A percentile compares a stretch with the other conserved stretches of the same genome.
phyloP scores from a whole-genome alignment of 2,329 filamentous ascomycete genomes.

The Aschersonia sp. region DNA sequence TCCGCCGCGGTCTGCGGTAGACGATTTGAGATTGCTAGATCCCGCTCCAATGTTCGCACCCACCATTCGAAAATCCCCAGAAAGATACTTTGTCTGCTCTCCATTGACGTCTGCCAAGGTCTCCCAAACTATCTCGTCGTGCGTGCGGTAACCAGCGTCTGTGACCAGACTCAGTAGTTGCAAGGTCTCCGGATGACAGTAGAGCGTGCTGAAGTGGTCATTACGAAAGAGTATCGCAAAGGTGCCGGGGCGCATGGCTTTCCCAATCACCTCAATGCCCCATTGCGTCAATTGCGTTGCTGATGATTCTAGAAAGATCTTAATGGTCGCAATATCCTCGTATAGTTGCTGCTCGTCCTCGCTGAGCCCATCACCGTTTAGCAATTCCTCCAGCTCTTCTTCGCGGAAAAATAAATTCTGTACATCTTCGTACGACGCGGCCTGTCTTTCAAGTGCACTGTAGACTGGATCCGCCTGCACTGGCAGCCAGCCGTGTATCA shows the following conservation, averaged over 20 bases:
- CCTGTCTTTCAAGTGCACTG: slow-evolving; percentile 56
- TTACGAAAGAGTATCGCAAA: slow-evolving; percentile 92
- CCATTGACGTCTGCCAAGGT: slow-evolving; percentile 81
- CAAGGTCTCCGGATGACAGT: slow-evolving; percentile 67
- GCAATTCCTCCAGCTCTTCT: slow-evolving; percentile 69
- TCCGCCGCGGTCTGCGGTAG: slow-evolving; percentile 12
- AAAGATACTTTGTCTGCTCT: slow-evolving; percentile 67
- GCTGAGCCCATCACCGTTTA: slow-evolving; percentile 35
- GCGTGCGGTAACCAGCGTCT: slow-evolving; percentile 75
- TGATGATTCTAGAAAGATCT: slow-evolving; percentile 63
- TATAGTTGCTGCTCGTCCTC: slow-evolving; percentile 65
- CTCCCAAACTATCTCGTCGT: slow-evolving; percentile 94
- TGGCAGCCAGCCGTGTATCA: slow-evolving; percentile 90
- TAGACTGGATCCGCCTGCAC: slow-evolving; percentile 50
- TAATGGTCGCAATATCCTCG: slow-evolving; percentile 73
- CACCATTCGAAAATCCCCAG: slow-evolving; percentile 71
- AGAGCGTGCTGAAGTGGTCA: slow-evolving; percentile 90
- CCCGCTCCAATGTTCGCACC: slow-evolving; percentile 6
- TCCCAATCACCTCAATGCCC: slow-evolving; percentile 62
- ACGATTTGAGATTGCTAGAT: slow-evolving; percentile 6
- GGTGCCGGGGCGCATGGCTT: slow-evolving; percentile 58
- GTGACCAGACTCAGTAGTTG: slow-evolving; percentile 77
- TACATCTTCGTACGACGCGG: slow-evolving; percentile 79
- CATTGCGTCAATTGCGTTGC: slow-evolving; percentile 78
- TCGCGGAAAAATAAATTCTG: slow-evolving; percentile 81